phyloP scores from a whole-genome alignment of 305 asterid species.

The Fraxinus floribunda region DNA sequence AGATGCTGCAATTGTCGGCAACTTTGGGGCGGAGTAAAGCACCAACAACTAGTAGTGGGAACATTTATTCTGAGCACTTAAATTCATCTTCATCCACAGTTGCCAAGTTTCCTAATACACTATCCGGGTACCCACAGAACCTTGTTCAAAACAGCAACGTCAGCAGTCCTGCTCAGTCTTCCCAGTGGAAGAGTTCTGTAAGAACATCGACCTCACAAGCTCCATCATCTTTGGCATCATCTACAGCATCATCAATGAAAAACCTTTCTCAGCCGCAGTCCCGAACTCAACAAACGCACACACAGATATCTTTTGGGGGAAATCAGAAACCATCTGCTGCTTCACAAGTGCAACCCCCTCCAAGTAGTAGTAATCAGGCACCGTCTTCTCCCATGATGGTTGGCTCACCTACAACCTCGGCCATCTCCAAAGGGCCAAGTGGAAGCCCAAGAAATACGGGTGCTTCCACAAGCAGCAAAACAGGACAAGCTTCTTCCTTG shows the following conservation, averaged over 20 bases:
- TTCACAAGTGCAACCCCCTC: slow-evolving; percentile 50
- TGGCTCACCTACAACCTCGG: slow-evolving; percentile 84
- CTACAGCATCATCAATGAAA: slow-evolving; percentile 51
- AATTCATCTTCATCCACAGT: slow-evolving; percentile 48
- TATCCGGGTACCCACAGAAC: slow-evolving; percentile 63
- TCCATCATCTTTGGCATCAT: slow-evolving; percentile 51
- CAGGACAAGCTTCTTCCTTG: slow-evolving; percentile 51
- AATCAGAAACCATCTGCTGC: slow-evolving; percentile 55
- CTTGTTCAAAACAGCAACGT: slow-evolving; percentile 55
- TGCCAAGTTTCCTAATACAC: slow-evolving; percentile 53
- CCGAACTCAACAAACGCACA: slow-evolving; percentile 56
- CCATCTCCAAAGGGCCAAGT: slow-evolving; percentile 79
- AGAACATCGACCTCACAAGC: slow-evolving; percentile 53
- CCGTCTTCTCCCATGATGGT: slow-evolving; percentile 72
- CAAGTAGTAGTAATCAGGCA: slow-evolving; percentile 39
- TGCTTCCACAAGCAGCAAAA: slow-evolving; percentile 55
- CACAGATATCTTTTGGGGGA: slow-evolving; percentile 85
- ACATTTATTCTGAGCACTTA: slow-evolving; percentile 59
- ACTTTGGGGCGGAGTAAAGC: slow-evolving; percentile 46
- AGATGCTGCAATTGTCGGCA: slow-evolving; percentile 29
- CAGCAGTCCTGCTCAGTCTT: slow-evolving; percentile 58
- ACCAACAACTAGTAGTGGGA: slow-evolving; percentile 48
- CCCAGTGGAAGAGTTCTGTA: slow-evolving; percentile 68
- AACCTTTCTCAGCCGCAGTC: slow-evolving; percentile 65
- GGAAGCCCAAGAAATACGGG: slow-evolving; percentile 83